Conservation (phyloP, 2,329 filamentous ascomycete species). For the Diaporthe sp. region DNA sequence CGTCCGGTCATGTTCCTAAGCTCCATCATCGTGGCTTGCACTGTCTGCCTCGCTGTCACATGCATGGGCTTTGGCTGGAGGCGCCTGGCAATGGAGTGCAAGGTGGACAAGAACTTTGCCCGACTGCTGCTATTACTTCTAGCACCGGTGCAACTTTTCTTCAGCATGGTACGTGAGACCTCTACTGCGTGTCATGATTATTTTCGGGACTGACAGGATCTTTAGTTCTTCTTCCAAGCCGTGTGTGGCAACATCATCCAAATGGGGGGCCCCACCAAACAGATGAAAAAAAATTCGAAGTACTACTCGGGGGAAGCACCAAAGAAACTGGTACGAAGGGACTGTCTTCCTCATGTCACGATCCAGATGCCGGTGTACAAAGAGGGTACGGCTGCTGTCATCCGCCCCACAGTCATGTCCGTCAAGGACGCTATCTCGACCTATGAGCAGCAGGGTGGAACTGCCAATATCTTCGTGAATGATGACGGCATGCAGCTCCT, state of each 20-base stretch:
- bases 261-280: conserved; percentile 73
- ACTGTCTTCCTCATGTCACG: conserved; percentile 77
- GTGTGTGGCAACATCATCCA: conserved; percentile 30
- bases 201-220: conserved; percentile 62
- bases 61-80: conserved; percentile 35
- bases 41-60: conserved; percentile 30
- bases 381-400: conserved; percentile 81
- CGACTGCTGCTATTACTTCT: conserved; percentile 53
- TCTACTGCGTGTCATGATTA: conserved; percentile 57
- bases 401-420: conserved; percentile 81
- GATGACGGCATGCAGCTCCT: conserved; percentile 81
- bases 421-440: conserved; percentile 83
- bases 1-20: conserved; percentile 32
- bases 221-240: conserved; percentile 36
- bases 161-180: conserved; percentile 35
- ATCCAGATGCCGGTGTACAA: conserved; percentile 93
- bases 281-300: conserved; percentile 81
- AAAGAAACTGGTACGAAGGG: conserved; percentile 62
- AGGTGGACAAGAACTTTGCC: conserved; percentile 16
- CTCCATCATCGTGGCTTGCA: conserved; percentile 32
- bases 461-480: conserved; percentile 82
- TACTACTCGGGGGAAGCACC: conserved; percentile 82
- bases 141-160: conserved; percentile 31
- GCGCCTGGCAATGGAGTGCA: conserved; percentile 30
- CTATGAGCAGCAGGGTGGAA: conserved; percentile 81